Evolutionary conservation across 2,329 filamentous ascomycete genomes (phyloP).

Genomic region (Alternaria atra): DNA sequence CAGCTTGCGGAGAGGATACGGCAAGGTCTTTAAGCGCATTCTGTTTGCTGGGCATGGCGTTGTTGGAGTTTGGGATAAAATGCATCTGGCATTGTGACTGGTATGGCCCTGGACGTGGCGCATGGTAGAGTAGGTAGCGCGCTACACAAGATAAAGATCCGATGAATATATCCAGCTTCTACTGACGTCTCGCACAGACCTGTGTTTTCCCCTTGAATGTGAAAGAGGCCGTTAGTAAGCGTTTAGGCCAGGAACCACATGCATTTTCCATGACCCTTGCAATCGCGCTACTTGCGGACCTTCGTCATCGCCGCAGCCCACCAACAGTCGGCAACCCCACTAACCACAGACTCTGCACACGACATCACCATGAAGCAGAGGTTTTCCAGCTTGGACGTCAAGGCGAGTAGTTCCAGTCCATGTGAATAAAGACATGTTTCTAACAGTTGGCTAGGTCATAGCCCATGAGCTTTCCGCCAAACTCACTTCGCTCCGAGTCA

Average conservation of each 20-base stretch:
- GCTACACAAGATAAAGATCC: slow-evolving; percentile 8
- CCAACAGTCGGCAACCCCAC: slow-evolving; percentile 31
- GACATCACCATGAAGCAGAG: slow-evolving; percentile 73
- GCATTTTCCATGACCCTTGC: slow-evolving; percentile 34
- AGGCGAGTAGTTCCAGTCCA: slow-evolving; percentile 55
- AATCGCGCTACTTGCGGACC: slow-evolving; percentile 28
- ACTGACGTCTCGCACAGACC: slow-evolving; percentile 12
- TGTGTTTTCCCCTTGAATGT: neutral
- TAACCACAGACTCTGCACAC: slow-evolving; percentile 40
- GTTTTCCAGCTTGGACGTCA: slow-evolving; percentile 81
- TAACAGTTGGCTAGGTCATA: slow-evolving; percentile 72
- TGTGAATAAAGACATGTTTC: neutral
- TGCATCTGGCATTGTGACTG: slow-evolving; percentile 27
- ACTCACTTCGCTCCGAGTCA: slow-evolving; percentile 80
- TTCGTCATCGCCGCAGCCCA: slow-evolving; percentile 43
- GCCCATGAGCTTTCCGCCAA: slow-evolving; percentile 86
- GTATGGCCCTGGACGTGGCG: slow-evolving; percentile 16
- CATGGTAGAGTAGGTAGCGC: slow-evolving; percentile 21
- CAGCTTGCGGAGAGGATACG: slow-evolving; percentile 91
- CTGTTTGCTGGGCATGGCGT: slow-evolving; percentile 37
- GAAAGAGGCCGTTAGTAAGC: slow-evolving; percentile 20
- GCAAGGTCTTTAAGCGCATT: slow-evolving; percentile 64
- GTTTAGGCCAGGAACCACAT: slow-evolving; percentile 17
- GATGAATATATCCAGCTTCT: slow-evolving; percentile 13
- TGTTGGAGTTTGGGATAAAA: slow-evolving; percentile 38